Base-by-base conservation (phyloP, 2,329 filamentous ascomycete species). In the Escovopsis sp. region DNA sequence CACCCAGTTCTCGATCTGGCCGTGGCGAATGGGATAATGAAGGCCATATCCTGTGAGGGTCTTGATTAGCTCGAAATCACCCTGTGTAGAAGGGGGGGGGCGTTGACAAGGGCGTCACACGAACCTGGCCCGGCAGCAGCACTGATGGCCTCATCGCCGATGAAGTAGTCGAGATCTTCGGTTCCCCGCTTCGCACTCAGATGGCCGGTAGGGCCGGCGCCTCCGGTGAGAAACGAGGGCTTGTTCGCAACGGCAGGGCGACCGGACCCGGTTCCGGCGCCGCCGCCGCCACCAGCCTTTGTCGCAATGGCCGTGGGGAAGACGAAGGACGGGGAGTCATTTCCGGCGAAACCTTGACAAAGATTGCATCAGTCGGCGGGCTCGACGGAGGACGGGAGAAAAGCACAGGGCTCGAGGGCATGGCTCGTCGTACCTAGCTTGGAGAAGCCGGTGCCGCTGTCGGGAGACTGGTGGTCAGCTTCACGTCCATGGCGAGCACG, bases 1-100 rank as follows among this genome's bases (percentile, higher is more conserved):
- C 70, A 91, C 85, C 91, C 91, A 98, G 61, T 98, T 96, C 69
- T 98, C 91, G 63, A 98, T 85, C 69, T 98, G 91, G 39, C 91
- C 91, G 59, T 98, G 91, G 51, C 91, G 80, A 56, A 98, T 96
- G 45, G 91, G 91, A 64, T 96, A 98, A 67, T 96, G 86, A 61
- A 98, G 73, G 45, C 87, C 89, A 66, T 98, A 98, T 51, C 91
- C 84, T 85, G 51, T 26, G 33, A 15, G 15, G 19, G 10, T 30
- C 28, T 30, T 33, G 19, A n/a, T 40, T 32, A 40, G 38, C 12
- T 15, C 12, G 36, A 35, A 12, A 6, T 6, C 15, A n/a, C 33
- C 32, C 9, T 33, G 32, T 12, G 12, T 33, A 15, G 28, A n/a
- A n/a, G 12, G 18, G 12, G 18, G 18, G 34, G 34, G 23, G 19